phyloP scores from a whole-genome alignment of 2,329 filamentous ascomycete species.

The Huntiella bhutanensis region DNA sequence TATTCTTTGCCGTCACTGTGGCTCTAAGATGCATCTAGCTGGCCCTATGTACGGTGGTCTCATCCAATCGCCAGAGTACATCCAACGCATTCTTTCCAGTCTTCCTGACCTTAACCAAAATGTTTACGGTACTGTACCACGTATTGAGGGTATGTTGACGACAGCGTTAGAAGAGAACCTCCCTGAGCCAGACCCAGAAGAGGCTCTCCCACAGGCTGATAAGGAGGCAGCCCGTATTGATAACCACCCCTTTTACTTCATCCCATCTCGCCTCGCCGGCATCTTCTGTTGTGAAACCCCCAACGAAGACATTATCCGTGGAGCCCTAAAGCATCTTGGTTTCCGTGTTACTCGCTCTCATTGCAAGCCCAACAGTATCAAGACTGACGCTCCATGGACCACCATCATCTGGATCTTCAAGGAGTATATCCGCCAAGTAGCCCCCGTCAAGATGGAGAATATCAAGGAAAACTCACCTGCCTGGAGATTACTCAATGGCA shows the following conservation, averaged over 20 bases:
- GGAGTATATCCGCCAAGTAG: constrained; percentile 71
- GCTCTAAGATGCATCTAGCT: constrained; percentile 65
- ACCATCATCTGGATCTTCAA: constrained; percentile 86
- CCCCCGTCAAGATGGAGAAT: constrained; percentile 54
- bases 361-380: constrained; percentile 73
- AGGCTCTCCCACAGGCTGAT: constrained; percentile 20
- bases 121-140: constrained; percentile 59
- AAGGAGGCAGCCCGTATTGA: constrained; percentile 47
- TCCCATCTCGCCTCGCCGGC: constrained; percentile 54
- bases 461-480: constrained; percentile 54
- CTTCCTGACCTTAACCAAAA: constrained; percentile 47
- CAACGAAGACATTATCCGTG: constrained; percentile 58
- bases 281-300: constrained; percentile 65
- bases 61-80: constrained; percentile 67
- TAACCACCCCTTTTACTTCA: constrained; percentile 69
- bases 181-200: constrained; percentile 20
- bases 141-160: constrained; percentile 80
- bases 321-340: constrained; percentile 62
- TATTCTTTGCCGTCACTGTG: constrained; percentile 62
- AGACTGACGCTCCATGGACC: constrained; percentile 81
- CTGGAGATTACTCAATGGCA: constrained; percentile 41
- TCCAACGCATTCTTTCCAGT: constrained; percentile 57
- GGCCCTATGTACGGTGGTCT: constrained; percentile 93
- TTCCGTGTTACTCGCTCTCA: constrained; percentile 76
- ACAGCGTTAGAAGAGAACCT: constrained; percentile 63